Evolutionary conservation across 352 stramenopile species (phyloP), one percentile per base, ranked within the genome.

Genomic region (Pseudoperonospora humuli): DNA sequence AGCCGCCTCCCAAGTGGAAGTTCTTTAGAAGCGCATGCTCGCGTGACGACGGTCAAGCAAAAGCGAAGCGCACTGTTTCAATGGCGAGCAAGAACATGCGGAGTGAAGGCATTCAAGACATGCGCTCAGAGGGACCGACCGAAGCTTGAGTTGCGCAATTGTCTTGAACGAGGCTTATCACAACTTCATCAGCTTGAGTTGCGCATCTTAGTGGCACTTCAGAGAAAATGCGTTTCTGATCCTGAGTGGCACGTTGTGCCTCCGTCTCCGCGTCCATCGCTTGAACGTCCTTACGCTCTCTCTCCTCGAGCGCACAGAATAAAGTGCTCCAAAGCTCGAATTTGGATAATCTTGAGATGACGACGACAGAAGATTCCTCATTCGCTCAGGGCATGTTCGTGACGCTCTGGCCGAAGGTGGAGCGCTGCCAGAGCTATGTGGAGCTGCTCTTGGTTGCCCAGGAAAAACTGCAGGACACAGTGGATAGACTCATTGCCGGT

Each of bases 351-450:
- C 26, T 11, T 19, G 9, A 25, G 26, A 65, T 59, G 62, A n/a
- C 39, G 9, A 35, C 35, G 15, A 45, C 20, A 3, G 39, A 67
- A 39, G 45, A 64, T 18, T 39, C 57, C 10, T 54, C 63, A 19
- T 85, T 90, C 32, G 75, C 75, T 19, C 54, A 84, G 40, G 79
- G 79, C 15, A 84, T 89, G 79, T 87, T 86, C 47, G 74, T 79
- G 47, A 53, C 75, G 39, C 57, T 92, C 32, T 92, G 79, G 79
- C 79, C 79, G 14, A 92, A 92, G 48, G 68, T 92, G 17, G 76
- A 87, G 41, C 76, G 77, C 20, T 92, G 79, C 34, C 61, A 89
- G 57, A 66, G 70, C 43, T 88, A 92, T 52, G 76, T 89, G 37
- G 59, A 64, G 26, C 59, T 84, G 47, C 60, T 92, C 39, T 39